These are phyloP conservation scores for Suillus subalutaceus DNA, from an alignment of 768 basidiomycete species.

Conservation along the genomic window DNA sequence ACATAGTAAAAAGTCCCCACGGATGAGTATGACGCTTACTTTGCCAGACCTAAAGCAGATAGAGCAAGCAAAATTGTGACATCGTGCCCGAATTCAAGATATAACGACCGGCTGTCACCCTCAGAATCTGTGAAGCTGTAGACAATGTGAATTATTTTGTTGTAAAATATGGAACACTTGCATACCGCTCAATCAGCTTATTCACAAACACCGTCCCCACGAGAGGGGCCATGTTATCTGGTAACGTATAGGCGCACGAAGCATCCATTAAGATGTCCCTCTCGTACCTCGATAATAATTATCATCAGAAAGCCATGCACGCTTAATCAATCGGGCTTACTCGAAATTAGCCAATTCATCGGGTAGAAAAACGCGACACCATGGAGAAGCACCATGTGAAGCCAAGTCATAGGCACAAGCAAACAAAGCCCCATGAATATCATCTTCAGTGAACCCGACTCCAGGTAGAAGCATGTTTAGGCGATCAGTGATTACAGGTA, in stretches of 20 bases:
- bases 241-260: conserved; percentile 40
- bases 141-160: not conserved
- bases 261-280: conserved; percentile 38
- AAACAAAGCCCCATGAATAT: conserved; percentile 40
- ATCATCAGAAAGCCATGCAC: not conserved
- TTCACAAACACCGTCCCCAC: conserved; percentile 38
- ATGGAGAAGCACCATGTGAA: conserved; percentile 35
- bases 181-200: conserved; percentile 37
- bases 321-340: conserved; percentile 20
- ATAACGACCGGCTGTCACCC: conserved; percentile 28
- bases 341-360: conserved; percentile 36
- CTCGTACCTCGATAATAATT: conserved; percentile 28
- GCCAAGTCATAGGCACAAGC: conserved; percentile 41
- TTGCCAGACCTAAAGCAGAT: conserved; percentile 37
- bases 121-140: conserved; percentile 33
- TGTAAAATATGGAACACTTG: not conserved
- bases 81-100: conserved; percentile 43
- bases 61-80: conserved; percentile 40
- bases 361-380: conserved; percentile 36
- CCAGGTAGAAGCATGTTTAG: conserved; percentile 36
- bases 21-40: conserved; percentile 18
- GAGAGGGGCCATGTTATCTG: conserved; percentile 31
- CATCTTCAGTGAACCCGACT: conserved; percentile 30
- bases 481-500: conserved; percentile 38
- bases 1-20: not conserved